Evolutionary conservation across 2,329 filamentous ascomycete genomes (phyloP), one percentile per base, ranked within the genome.

Genomic region (Pseudogymnoascus sp.): DNA sequence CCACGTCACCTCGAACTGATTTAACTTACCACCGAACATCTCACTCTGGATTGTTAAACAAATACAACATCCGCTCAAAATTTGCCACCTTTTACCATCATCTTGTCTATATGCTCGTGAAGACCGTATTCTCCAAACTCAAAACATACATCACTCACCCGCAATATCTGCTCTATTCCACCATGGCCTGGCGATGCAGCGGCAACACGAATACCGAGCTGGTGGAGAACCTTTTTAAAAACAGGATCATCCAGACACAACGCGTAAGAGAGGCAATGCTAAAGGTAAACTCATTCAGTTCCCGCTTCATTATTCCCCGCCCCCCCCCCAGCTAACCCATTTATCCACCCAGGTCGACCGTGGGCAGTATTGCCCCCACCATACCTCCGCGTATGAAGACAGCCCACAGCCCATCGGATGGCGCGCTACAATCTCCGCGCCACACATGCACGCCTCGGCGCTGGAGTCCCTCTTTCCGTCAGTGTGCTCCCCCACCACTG

Each of bases 151-250:
- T 54, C 47, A 18, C 30, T 32, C 47, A 54, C 47, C 47, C 47
- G 47, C 28, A 54, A 18, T 54, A 54, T 16, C 16, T 54, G 47
- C 47, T 54, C 47, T 54, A 54, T 54, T 35, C 61, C 63, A 80
- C 64, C 63, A 97, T 99, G 94, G 92, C 93, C 63, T 99, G 94
- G 94, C 84, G 85, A 66, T 91, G 89, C 73, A 89, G 87, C 6
- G 93, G 91, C 63, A 75, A 76, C 4, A 84, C 85, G 28, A 97
- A 97, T 73, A 74, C 76, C 39, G 85, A 86, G 61, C 80, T 99
- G 57, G 79, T 97, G 64, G 81, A 87, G 67, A 96, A 96, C 72
- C 80, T 99, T 62, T 86, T 78, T 72, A 79, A 75, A 39, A 84
- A 89, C 67, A 81, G 81, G 2, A 78, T 97, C 60, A 91, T 97